A percentile compares a stretch with the other conserved stretches of the same genome.
These are phyloP conservation scores for Dioscorea alata DNA, from an alignment of 106 monocot genomes.

Conservation along the genomic window DNA sequence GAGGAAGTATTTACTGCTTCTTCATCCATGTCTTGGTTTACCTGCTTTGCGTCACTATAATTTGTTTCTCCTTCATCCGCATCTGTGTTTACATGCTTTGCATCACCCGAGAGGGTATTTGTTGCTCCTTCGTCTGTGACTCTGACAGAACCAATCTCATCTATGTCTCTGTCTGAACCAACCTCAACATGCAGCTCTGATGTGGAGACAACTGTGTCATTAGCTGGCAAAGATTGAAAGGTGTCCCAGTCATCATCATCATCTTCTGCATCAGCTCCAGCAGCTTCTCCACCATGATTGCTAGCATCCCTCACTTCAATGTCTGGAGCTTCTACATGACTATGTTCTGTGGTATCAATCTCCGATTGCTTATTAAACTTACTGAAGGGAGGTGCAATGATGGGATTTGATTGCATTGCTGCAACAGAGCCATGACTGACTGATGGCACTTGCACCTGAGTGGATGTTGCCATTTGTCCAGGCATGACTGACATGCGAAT, in stretches of 20 bases:
- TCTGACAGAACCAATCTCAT: too few relatives aligned
- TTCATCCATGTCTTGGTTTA: too few relatives aligned
- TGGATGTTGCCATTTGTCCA: constrained; percentile 14
- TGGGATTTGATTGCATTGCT: constrained; percentile 4
- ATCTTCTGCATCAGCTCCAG: constrained; percentile 8
- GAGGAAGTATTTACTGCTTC: too few relatives aligned
- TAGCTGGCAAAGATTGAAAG: constrained; percentile 80
- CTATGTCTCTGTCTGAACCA: neutral
- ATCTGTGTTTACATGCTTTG: too few relatives aligned
- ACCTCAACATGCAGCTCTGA: neutral
- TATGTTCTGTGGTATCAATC: constrained; percentile 9
- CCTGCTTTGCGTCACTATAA: too few relatives aligned
- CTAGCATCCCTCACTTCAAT: neutral
- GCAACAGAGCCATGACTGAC: too few relatives aligned
- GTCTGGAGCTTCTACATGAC: constrained; percentile 15
- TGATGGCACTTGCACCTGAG: too few relatives aligned
- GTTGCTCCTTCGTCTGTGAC: too few relatives aligned
- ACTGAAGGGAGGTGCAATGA: constrained; percentile 7
- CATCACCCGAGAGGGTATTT: too few relatives aligned
- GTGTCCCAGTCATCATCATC: constrained; percentile 85
- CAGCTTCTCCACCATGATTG: too few relatives aligned
- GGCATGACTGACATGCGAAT: constrained; percentile 63
- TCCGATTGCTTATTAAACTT: constrained; percentile 24
- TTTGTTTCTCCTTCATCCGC: too few relatives aligned
- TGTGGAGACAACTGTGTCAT: constrained; percentile 15